These are phyloP conservation scores for Xerocomellus dryophilus DNA, from an alignment of 768 basidiomycete genomes.

Conservation along the genomic window DNA sequence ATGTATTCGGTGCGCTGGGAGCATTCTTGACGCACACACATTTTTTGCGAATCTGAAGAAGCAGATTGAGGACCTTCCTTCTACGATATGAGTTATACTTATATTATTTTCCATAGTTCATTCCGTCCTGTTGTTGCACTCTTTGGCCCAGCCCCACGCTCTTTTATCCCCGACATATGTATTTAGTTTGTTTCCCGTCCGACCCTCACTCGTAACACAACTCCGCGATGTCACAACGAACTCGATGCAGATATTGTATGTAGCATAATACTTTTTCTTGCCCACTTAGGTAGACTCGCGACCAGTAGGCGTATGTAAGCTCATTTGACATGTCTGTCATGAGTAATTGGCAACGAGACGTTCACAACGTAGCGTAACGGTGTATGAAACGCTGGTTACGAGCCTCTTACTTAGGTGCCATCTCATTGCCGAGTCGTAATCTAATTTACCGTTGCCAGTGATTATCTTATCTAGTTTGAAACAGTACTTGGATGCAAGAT, in stretches of 20 bases:
- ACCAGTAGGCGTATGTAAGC: no score
- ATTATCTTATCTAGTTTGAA: background rate
- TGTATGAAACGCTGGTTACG: no score
- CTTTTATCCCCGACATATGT: background rate
- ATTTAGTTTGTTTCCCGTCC: background rate
- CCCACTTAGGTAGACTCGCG: no score
- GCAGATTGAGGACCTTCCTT: constrained; percentile 52
- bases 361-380: no score
- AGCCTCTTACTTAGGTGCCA: no score
- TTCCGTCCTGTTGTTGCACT: background rate
- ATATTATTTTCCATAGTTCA: background rate
- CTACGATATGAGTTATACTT: constrained; percentile 35
- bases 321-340: no score
- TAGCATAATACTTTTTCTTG: constrained; percentile 1
- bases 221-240: background rate
- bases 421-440: background rate
- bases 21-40: constrained; percentile 59
- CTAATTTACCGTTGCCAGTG: background rate
- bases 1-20: constrained; percentile 64
- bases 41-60: constrained; percentile 54
- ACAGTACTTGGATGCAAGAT: constrained; percentile 9
- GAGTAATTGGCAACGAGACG: no score
- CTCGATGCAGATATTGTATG: background rate
- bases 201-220: background rate
- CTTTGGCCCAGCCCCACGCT: background rate